Base-by-base conservation (phyloP, 768 basidiomycete species). In the Saitozyma sp. region DNA sequence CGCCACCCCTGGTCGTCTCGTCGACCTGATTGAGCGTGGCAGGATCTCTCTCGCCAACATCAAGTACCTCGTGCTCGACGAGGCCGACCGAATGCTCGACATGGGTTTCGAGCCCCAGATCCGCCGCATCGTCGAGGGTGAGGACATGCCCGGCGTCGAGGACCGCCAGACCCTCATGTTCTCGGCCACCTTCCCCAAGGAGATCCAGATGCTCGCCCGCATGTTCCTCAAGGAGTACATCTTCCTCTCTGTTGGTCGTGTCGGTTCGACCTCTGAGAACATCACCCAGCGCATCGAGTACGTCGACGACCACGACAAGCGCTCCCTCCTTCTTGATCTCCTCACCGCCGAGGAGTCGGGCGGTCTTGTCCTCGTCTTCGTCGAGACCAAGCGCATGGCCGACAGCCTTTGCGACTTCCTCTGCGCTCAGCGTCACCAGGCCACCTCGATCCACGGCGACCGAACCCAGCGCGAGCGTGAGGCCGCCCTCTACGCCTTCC, bases 91-190 rank as follows among this genome's bases (percentile, higher is more conserved):
- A 75, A 99, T 99, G 96, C 86, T 99, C 76, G 96, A 99, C 84
- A 99, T 99, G 96, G 96, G 96, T 88, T 99, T 99, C 84, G 96
- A 99, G 81, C 96, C 96, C 59, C 96, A 98, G 82, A 99, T 99
- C 76, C 86, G 96, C 67, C 86, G 92, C 40, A 99, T 99, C 77
- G 96, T 99, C 17, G 91, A 99, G 80, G 90, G 91, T 70, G 92
- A 93, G 75, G 96, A 99, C 79, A 99, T 99, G 96, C 92, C 96
- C n/a, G 89, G 88, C 51, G 86, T 89, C 13, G 82, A 85, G 37
- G 87, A 92, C 11, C 90, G 96, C 65, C 96, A 98, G 79, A 99
- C 96, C 1, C 89, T 99, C 82, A 99, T 99, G 96, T 99, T 99
- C 83, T 92, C 90, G 64, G 96, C 96, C 50, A 98, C 96, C 49